phyloP scores from a whole-genome alignment of 73 alveolate genomes.

The Breviolum minutum region DNA sequence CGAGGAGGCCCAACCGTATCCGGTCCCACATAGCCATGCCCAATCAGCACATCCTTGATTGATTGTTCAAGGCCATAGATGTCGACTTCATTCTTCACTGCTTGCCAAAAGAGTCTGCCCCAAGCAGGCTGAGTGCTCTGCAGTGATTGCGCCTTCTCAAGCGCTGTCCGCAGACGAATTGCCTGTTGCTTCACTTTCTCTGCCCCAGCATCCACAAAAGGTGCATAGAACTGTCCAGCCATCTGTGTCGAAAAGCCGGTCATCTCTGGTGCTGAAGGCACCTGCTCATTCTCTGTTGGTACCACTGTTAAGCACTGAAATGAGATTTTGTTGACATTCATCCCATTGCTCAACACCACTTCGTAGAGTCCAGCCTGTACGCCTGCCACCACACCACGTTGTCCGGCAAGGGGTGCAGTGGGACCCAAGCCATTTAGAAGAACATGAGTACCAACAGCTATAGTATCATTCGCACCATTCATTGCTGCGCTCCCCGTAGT shows the following conservation, averaged over 20 bases:
- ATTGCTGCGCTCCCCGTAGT: too few relatives aligned
- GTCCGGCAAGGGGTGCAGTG: too few relatives aligned
- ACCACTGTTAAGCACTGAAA: too few relatives aligned
- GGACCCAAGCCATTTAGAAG: too few relatives aligned
- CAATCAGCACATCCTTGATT: neutral
- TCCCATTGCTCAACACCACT: too few relatives aligned
- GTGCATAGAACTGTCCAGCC: neutral
- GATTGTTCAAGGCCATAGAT: neutral
- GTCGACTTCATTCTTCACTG: neutral
- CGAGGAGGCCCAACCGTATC: neutral
- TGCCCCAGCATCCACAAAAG: neutral
- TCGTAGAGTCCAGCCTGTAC: too few relatives aligned
- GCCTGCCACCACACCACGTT: too few relatives aligned
- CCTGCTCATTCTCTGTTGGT: too few relatives aligned
- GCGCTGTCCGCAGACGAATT: neutral
- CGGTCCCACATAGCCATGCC: neutral
- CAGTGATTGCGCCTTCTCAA: neutral
- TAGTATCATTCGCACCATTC: too few relatives aligned
- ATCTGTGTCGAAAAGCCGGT: too few relatives aligned
- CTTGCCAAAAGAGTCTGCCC: neutral
- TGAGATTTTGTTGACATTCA: neutral
- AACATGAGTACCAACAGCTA: too few relatives aligned
- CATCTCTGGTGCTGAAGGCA: too few relatives aligned
- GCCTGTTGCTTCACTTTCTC: neutral
- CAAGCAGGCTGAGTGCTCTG: neutral